Conservation (phyloP, 1,284 basidiomycete genomes). For the Takashimella tepidaria region DNA sequence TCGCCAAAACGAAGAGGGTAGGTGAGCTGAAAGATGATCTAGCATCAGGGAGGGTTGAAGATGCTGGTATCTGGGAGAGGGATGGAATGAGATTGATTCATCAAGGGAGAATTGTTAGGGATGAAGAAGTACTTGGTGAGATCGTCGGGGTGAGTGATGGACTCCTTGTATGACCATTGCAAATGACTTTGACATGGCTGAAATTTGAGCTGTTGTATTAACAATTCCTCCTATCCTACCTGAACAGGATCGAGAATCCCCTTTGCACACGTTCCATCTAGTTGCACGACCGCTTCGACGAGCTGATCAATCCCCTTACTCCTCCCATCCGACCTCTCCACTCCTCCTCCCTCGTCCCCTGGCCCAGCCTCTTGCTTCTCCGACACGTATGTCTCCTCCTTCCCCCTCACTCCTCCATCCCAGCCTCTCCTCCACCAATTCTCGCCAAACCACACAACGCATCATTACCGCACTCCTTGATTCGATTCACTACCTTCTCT, state of each 20-base stretch:
- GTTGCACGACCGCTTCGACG: constrained; percentile 24
- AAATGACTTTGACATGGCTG: too few species aligned
- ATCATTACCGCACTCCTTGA: constrained; percentile 26
- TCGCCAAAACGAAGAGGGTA: constrained; percentile 15
- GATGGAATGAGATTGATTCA: constrained; percentile 40
- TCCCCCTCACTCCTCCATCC: neutral
- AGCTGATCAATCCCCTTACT: constrained; percentile 5
- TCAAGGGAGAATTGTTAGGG: constrained; percentile 39
- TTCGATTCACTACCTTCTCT: constrained; percentile 40
- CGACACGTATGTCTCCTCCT: too few species aligned
- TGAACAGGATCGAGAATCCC: neutral
- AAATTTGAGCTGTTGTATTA: too few species aligned
- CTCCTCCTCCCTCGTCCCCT: neutral
- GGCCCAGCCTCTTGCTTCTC: constrained; percentile 1
- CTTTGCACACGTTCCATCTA: constrained; percentile 31
- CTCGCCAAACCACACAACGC: neutral
- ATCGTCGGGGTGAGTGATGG: constrained; percentile 25
- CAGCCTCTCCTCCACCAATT: neutral
- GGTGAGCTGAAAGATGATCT: constrained; percentile 31
- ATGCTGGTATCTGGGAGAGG: constrained; percentile 30
- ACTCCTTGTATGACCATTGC: neutral
- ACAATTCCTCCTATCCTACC: too few species aligned
- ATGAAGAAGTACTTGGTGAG: constrained; percentile 33
- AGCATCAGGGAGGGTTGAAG: constrained; percentile 20
- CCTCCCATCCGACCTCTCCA: neutral